Conservation (phyloP, 768 basidiomycete genomes). For the Mycena albidolilacea region DNA sequence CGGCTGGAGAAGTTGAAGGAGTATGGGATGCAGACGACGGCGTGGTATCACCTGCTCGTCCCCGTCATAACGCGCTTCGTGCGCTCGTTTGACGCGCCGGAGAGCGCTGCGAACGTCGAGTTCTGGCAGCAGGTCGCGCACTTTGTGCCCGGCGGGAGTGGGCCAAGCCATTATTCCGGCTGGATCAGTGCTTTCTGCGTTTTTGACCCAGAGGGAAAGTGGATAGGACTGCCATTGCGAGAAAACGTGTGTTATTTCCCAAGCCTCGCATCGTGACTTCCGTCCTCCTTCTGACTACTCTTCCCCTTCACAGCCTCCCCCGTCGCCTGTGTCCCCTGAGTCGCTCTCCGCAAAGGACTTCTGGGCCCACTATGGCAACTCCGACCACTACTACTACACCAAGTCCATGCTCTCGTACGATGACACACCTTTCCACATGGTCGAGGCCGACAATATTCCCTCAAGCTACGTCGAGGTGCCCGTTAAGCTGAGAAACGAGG, state of each 20-base stretch:
- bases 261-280: not conserved
- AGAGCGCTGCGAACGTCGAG: not conserved
- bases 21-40: slow-evolving; percentile 50
- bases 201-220: slow-evolving; percentile 4
- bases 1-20: slow-evolving; percentile 56
- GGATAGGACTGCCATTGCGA: slow-evolving; percentile 6
- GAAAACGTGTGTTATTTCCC: not conserved
- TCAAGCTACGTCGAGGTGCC: not conserved
- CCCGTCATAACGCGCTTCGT: slow-evolving; percentile 57
- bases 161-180: slow-evolving; percentile 9
- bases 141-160: slow-evolving; percentile 10
- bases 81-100: slow-evolving; percentile 46
- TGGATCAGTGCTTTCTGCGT: slow-evolving; percentile 22
- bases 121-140: slow-evolving; percentile 27
- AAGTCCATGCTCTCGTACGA: not conserved
- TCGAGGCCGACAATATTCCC: not conserved
- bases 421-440: not conserved
- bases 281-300: not conserved
- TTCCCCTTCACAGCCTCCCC: not conserved
- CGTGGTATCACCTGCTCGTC: slow-evolving; percentile 57
- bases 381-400: not conserved
- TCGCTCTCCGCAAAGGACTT: not conserved
- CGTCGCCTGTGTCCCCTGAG: not conserved
- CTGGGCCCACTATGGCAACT: not conserved
- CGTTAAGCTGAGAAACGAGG: not conserved